Evolutionary conservation across 108 stramenopile genomes (phyloP).

Genomic region (Nannochloropsis gaditana): DNA sequence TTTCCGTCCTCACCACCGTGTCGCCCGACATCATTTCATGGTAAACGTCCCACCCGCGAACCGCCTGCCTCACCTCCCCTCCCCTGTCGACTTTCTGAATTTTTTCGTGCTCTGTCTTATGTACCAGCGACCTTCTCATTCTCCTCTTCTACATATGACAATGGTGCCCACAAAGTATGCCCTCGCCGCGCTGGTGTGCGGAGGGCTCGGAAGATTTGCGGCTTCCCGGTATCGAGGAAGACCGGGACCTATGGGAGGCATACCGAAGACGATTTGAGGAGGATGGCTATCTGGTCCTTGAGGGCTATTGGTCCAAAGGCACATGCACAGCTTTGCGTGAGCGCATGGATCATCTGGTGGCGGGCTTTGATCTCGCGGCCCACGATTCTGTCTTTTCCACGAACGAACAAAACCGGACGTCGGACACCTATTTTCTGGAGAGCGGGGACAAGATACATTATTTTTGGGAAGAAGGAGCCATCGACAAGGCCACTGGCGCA

Average conservation of each 20-base stretch:
- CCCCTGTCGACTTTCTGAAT: no score
- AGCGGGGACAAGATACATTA: constrained; percentile 51
- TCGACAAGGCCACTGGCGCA: constrained; percentile 30
- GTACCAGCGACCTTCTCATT: no score
- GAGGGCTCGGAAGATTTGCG: no score
- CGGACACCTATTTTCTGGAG: constrained; percentile 51
- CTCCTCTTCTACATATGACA: no score
- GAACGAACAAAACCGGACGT: constrained; percentile 41
- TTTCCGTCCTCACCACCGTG: no score
- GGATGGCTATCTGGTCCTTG: constrained; percentile 39
- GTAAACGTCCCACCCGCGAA: no score
- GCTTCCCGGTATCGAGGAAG: background rate
- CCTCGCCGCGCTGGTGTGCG: no score
- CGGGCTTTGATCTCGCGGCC: constrained; percentile 41
- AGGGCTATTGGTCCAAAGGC: constrained; percentile 31
- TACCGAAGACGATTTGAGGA: constrained; percentile 26
- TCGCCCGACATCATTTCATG: no score
- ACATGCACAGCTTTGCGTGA: constrained; percentile 41
- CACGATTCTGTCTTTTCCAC: constrained; percentile 45
- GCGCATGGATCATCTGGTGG: constrained; percentile 27
- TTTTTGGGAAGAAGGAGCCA: constrained; percentile 52
- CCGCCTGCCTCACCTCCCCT: no score
- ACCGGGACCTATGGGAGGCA: background rate
- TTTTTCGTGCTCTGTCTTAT: no score
- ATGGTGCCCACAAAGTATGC: no score